Base-by-base conservation (phyloP, 768 basidiomycete genomes). In the Mycena olivaceomarginata region DNA sequence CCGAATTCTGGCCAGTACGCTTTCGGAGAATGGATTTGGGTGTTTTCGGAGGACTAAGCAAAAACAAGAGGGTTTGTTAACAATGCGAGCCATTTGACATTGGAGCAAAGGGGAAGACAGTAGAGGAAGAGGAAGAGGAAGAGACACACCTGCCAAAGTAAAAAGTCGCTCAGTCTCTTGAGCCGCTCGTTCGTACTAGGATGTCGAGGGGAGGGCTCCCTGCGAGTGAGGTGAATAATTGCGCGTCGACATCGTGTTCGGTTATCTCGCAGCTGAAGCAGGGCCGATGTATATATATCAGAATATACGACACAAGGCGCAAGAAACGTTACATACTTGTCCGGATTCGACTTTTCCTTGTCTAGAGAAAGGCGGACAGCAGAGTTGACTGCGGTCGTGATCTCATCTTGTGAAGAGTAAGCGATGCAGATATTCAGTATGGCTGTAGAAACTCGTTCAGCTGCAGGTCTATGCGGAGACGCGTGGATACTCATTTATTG, bases 1-100 rank as follows among this genome's bases (percentile, higher is more conserved):
- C 97, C 95, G 81, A 98, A 98, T 70, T 97, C 94, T 0, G 98
- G 98, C 98, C 98, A 99, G 82, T 94, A 97, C 0, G 92, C 91
- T 16, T 92, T 86, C n/a, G 22, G 93, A 90, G 84, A 98, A 97
- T 99, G 96, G 11, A 99, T 85, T 79, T 98, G 96, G 0, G 97
- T 96, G 78, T 94, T 84, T 81, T 98, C 94, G 69, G 90, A 94
- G 77, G 93, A 93, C 96, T 98, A 81, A 25, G 10, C 72, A 69
- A 40, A 40, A n/a, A 31, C 31, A 31, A 31, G 31, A 31, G 31
- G 31, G 20, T 45, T 74, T 46, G 67, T 78, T 5, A 76, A 78
- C n/a, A 56, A 56, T 66, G 18, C 25, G 15, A n/a, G 31, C 4
- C 31, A 31, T 31, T 31, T 31, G 31, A 31, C 3, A 31, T 31